Percentiles rank a stretch among this genome's conserved stretches.
These are phyloP conservation scores for Mucor saturninus DNA, from an alignment of 371 early-diverging fungal species.

Conservation along the genomic window DNA sequence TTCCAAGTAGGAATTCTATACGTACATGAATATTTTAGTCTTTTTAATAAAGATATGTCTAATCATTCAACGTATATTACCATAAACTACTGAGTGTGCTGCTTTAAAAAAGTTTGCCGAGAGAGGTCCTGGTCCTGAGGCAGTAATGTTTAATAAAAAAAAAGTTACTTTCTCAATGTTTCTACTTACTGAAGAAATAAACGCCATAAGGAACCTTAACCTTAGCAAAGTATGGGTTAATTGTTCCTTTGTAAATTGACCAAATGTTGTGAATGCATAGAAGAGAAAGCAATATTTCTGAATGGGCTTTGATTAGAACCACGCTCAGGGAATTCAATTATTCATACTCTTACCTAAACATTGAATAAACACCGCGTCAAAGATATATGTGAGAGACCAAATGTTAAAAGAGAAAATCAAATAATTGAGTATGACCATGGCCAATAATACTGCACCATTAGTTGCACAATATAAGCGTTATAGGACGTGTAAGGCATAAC, in stretches of 20 bases:
- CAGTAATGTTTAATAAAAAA: not conserved
- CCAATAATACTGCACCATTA: constrained; percentile 1
- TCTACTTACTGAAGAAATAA: constrained; percentile 7
- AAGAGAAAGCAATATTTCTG: not conserved
- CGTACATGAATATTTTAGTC: too few species aligned
- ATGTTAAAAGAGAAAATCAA: not conserved
- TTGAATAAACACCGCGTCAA: not conserved
- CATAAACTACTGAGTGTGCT: not conserved
- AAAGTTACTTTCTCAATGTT: not conserved
- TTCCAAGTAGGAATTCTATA: too few species aligned
- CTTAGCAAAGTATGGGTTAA: not conserved
- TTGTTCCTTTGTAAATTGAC: not conserved
- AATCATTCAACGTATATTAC: too few species aligned
- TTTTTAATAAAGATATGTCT: too few species aligned
- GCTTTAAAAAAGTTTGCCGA: not conserved
- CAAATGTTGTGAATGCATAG: constrained; percentile 6
- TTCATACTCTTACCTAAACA: not conserved
- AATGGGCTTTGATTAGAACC: not conserved
- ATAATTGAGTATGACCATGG: not conserved
- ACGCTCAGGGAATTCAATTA: not conserved
- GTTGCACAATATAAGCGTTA: constrained; percentile 13
- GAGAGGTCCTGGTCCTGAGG: constrained; percentile 10
- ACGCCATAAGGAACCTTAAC: not conserved
- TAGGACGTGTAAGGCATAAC: constrained; percentile 9
- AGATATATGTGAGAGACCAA: not conserved